These are phyloP conservation scores for Amphichorda felina DNA, from an alignment of 2,329 filamentous ascomycete genomes.

Conservation along the genomic window DNA sequence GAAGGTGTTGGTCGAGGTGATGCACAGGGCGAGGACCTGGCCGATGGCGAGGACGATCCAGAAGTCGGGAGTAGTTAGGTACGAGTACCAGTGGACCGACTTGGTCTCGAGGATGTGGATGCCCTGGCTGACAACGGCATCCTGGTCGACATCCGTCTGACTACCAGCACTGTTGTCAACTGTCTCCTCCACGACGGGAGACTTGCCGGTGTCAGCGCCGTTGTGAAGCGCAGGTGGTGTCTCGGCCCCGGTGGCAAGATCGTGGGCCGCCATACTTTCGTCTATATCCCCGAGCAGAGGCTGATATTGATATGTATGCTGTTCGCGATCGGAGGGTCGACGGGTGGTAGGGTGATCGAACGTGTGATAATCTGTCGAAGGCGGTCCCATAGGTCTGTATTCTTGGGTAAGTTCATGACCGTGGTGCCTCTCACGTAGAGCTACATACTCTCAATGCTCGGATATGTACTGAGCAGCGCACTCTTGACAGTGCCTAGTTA, in stretches of 20 bases:
- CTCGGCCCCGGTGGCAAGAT: constrained; percentile 10
- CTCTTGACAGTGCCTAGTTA: neutral
- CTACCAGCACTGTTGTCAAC: constrained; percentile 3
- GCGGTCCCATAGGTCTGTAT: too few species aligned
- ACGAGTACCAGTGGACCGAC: constrained; percentile 53
- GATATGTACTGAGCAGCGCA: neutral
- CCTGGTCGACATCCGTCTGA: constrained; percentile 6
- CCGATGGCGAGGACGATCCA: constrained; percentile 73
- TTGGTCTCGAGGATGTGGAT: constrained; percentile 42
- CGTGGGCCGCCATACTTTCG: constrained; percentile 6
- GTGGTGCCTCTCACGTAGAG: too few species aligned
- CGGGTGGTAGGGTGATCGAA: too few species aligned
- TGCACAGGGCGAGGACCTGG: constrained; percentile 78
- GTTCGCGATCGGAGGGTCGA: too few species aligned
- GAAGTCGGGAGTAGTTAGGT: constrained; percentile 76
- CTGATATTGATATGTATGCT: neutral
- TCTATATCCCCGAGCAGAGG: neutral
- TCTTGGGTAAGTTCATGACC: too few species aligned
- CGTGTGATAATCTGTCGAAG: too few species aligned
- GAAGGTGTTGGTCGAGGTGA: constrained; percentile 88
- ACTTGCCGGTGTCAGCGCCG: constrained; percentile 1
- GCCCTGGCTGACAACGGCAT: constrained; percentile 33
- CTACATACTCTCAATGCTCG: neutral
- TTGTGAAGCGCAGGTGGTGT: constrained; percentile 6
- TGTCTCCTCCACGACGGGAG: constrained; percentile 4